Conservation (phyloP, 768 basidiomycete genomes). For the Myochromella boudieri region DNA sequence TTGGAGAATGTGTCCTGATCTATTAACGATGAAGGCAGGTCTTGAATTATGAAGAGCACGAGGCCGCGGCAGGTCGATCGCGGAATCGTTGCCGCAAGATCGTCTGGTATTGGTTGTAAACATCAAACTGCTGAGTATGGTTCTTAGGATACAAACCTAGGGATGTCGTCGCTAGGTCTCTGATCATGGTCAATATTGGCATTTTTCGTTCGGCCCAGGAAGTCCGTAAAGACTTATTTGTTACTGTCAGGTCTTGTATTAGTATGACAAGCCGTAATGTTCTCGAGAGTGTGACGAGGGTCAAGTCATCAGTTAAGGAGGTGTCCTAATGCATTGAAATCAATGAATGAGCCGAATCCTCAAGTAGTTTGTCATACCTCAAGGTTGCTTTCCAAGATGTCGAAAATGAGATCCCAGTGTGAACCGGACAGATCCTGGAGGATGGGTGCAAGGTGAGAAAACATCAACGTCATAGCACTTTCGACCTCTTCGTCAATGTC, state of each 20-base stretch:
- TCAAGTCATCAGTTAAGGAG: conserved; percentile 54
- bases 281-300: conserved; percentile 64
- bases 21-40: conserved; percentile 62
- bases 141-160: conserved; percentile 37
- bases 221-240: conserved; percentile 73
- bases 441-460: conserved; percentile 78
- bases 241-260: conserved; percentile 66
- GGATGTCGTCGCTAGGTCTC: conserved; percentile 54
- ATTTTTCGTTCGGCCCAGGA: conserved; percentile 63
- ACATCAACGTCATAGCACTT: conserved; percentile 71
- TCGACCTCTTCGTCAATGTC: conserved; percentile 79
- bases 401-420: conserved; percentile 94
- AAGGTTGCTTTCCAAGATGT: conserved; percentile 82
- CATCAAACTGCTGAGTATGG: background rate
- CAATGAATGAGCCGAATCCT: background rate
- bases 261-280: conserved; percentile 66
- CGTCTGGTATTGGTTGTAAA: conserved; percentile 17
- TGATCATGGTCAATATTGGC: conserved; percentile 54
- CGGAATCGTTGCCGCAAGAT: conserved; percentile 46
- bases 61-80: conserved; percentile 67
- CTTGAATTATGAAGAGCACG: conserved; percentile 66
- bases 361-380: conserved; percentile 53
- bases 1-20: conserved; percentile 63
- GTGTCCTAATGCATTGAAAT: conserved; percentile 44
- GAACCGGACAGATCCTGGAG: conserved; percentile 82